These are phyloP conservation scores for Mycena maculata DNA, from an alignment of 768 basidiomycete species.

Conservation along the genomic window DNA sequence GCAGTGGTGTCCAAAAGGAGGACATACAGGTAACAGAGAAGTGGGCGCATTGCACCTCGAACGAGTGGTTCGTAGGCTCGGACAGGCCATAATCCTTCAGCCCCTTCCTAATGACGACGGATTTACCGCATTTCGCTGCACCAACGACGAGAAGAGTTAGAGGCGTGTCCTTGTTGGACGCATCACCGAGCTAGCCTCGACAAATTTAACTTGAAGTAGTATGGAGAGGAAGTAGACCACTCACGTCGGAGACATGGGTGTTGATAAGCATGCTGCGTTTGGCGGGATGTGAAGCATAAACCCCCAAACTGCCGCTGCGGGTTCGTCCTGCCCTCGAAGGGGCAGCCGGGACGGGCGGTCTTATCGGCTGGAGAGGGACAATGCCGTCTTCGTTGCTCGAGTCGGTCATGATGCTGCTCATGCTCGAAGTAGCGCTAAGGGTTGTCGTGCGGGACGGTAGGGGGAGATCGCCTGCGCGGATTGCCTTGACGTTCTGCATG, in stretches of 20 bases:
- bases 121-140: slow-evolving; percentile 84
- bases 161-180: slow-evolving; percentile 38
- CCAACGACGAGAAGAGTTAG: slow-evolving; percentile 86
- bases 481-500: slow-evolving; percentile 34
- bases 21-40: slow-evolving; percentile 56
- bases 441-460: slow-evolving; percentile 66
- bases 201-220: slow-evolving; percentile 9
- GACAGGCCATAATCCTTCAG: slow-evolving; percentile 70
- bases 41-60: slow-evolving; percentile 42
- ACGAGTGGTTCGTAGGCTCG: slow-evolving; percentile 52
- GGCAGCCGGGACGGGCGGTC: slow-evolving; percentile 45
- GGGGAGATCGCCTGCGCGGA: slow-evolving; percentile 71
- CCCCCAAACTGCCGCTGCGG: slow-evolving; percentile 72
- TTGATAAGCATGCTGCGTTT: slow-evolving; percentile 52
- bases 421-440: slow-evolving; percentile 51
- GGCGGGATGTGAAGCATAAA: slow-evolving; percentile 50
- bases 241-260: slow-evolving; percentile 46
- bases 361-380: slow-evolving; percentile 49
- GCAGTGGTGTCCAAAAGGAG: slow-evolving; percentile 7
- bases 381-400: slow-evolving; percentile 53
- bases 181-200: slow-evolving; percentile 29
- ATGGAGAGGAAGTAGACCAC: slow-evolving; percentile 12
- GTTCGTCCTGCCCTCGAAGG: slow-evolving; percentile 56
- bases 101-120: slow-evolving; percentile 82
- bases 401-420: slow-evolving; percentile 51